These are phyloP conservation scores for Porphyrellus sp. DNA, from an alignment of 1,284 basidiomycete species.

Conservation along the genomic window DNA sequence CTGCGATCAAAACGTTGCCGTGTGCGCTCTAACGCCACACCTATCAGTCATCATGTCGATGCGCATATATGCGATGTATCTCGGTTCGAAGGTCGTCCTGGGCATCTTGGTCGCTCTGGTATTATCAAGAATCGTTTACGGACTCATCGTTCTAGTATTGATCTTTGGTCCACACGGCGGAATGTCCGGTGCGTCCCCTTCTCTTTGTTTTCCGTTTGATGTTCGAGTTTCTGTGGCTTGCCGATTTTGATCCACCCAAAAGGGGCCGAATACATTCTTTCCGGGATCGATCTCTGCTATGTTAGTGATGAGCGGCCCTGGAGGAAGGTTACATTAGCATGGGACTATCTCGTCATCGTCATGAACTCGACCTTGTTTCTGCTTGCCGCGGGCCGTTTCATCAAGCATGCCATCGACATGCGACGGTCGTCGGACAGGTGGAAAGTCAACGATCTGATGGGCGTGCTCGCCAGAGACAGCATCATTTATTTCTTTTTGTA, in stretches of 20 bases:
- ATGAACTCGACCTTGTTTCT: constrained; percentile 14
- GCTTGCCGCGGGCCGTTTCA: constrained; percentile 16
- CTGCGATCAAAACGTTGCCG: neutral
- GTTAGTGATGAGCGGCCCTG: constrained; percentile 2
- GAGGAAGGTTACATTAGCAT: constrained; percentile 11
- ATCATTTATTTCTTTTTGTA: constrained; percentile 24
- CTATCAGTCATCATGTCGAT: constrained; percentile 19
- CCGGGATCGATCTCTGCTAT: constrained; percentile 17
- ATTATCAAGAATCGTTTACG: constrained; percentile 7
- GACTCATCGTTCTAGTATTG: constrained; percentile 9
- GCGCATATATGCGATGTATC: constrained; percentile 23
- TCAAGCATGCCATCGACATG: constrained; percentile 14
- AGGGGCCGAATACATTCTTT: constrained; percentile 20
- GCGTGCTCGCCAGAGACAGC: constrained; percentile 18
- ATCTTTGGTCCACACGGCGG: constrained; percentile 21
- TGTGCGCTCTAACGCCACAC: neutral
- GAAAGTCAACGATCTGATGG: constrained; percentile 16
- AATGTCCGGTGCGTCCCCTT: constrained; percentile 10
- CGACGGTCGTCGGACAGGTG: constrained; percentile 8
- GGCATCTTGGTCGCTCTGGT: constrained; percentile 8
- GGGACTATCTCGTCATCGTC: constrained; percentile 13
- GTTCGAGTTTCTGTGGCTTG: neutral
- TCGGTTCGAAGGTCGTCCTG: constrained; percentile 13
- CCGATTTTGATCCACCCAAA: neutral
- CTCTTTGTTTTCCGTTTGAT: neutral